Base-by-base conservation (phyloP, 1,284 basidiomycete genomes). In the Porogramme epimiltina region DNA sequence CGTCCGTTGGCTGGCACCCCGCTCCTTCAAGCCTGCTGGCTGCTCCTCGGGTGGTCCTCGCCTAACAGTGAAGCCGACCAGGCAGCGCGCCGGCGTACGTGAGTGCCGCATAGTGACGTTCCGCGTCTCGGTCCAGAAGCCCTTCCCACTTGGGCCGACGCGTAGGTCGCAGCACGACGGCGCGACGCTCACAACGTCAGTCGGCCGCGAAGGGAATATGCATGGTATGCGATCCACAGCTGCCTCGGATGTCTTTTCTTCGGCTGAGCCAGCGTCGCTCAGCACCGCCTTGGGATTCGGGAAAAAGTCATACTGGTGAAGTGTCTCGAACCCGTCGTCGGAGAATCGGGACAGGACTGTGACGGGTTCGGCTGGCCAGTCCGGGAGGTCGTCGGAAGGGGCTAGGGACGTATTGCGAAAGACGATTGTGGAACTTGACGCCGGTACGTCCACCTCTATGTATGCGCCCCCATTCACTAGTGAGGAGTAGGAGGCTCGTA, bases 111-210 rank as follows among this genome's bases (percentile, higher is more conserved):
- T 52, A 16, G 63, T 63, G 39, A 71, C 42, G 49, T 70, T 71
- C 45, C 66, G 62, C 44, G 71, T 73, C 62, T 70, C 65, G 13
- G 69, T 61, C 66, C 69, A 73, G 52, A 69, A 62, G 11, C 72
- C 72, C 55, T 69, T 70, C 36, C 72, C 72, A 49, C 65, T 69
- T 13, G 59, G 58, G 18, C 69, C 64, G 6, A 66, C 59, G 15
- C 55, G 54, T 31, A 73, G 54, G 28, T 64, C 56, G 45, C 61
- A 57, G 50, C 62, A 64, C n/a, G 71, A 73, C 0, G 71, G 70
- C 16, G 67, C 52, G 13, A 71, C 65, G 16, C 53, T 49, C 23
- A 65, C 44, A 4, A 57, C 54, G n/a, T 58, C 57, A 4, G 68
- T 60, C 25, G 55, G 62, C 11, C 48, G 45, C 28, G 58, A 51